A percentile compares a stretch with the other conserved stretches of the same genome.
Evolutionary conservation across 176 grass and related monocot genomes (phyloP).

Genomic region (Paspalum vaginatum): DNA sequence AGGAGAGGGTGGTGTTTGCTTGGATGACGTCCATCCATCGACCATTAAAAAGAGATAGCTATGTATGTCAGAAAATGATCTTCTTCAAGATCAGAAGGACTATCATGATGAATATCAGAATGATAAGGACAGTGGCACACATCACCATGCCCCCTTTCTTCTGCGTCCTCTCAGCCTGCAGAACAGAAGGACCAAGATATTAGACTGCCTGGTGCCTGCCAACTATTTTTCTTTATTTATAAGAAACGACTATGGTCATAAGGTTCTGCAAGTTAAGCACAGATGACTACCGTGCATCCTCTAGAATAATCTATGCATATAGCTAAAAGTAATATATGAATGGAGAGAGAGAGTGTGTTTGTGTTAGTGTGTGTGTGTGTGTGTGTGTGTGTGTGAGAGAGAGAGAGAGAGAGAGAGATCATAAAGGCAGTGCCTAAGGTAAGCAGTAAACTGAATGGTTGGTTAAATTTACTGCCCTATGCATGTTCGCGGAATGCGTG

Average conservation of each 20-base stretch:
- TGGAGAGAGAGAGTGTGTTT: background rate
- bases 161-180: constrained; percentile 94
- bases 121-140: constrained; percentile 93
- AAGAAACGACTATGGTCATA: constrained; percentile 18
- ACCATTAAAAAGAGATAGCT: constrained; percentile 16
- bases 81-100: constrained; percentile 85
- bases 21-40: background rate
- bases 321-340: constrained; percentile 9
- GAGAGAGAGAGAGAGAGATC: background rate
- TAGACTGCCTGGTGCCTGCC: constrained; percentile 29
- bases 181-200: constrained; percentile 50
- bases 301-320: background rate
- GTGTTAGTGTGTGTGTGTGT: too few species aligned
- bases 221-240: constrained; percentile 36
- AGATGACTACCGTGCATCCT: background rate
- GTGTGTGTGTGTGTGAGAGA: too few species aligned
- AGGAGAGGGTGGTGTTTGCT: constrained; percentile 33
- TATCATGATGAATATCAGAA: constrained; percentile 95
- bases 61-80: constrained; percentile 75
- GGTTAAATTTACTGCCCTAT: constrained; percentile 1
- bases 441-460: constrained; percentile 22
- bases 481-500: background rate
- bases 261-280: constrained; percentile 30
- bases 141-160: constrained; percentile 96
- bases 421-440: constrained; percentile 33